These are phyloP conservation scores for Diplodia sapinea DNA, from an alignment of 2,329 filamentous ascomycete species.

Conservation along the genomic window DNA sequence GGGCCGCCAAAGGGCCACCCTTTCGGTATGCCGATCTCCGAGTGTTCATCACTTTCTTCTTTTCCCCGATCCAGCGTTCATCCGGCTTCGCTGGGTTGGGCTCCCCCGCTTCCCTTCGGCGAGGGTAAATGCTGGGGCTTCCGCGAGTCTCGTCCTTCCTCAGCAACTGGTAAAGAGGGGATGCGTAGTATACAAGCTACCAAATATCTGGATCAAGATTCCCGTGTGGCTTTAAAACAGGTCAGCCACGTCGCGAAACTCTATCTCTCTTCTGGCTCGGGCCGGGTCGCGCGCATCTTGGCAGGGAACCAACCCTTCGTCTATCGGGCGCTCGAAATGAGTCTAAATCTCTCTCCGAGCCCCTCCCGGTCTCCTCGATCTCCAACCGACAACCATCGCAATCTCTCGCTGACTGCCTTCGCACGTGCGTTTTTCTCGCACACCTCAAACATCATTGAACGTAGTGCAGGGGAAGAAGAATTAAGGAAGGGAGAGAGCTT, in stretches of 20 bases:
- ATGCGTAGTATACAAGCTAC: background rate
- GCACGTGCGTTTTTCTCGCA: background rate
- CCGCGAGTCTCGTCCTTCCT: background rate
- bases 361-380: background rate
- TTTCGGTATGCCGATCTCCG: background rate
- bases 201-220: background rate
- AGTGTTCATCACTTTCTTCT: background rate
- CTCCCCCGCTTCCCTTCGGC: background rate
- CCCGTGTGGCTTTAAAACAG: background rate
- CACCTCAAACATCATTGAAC: background rate
- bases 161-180: background rate
- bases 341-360: background rate
- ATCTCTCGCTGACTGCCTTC: background rate
- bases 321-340: background rate
- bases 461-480: background rate
- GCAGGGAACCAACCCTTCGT: background rate
- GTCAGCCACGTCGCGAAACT: background rate
- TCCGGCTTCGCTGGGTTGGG: background rate
- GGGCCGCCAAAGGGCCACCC: background rate
- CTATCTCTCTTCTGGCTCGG: background rate
- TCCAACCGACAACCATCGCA: background rate
- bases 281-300: background rate
- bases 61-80: background rate
- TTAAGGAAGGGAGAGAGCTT: background rate
- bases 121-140: background rate